These are phyloP conservation scores for Durio zibethinus DNA, from an alignment of 345 rosid species.

Conservation along the genomic window DNA sequence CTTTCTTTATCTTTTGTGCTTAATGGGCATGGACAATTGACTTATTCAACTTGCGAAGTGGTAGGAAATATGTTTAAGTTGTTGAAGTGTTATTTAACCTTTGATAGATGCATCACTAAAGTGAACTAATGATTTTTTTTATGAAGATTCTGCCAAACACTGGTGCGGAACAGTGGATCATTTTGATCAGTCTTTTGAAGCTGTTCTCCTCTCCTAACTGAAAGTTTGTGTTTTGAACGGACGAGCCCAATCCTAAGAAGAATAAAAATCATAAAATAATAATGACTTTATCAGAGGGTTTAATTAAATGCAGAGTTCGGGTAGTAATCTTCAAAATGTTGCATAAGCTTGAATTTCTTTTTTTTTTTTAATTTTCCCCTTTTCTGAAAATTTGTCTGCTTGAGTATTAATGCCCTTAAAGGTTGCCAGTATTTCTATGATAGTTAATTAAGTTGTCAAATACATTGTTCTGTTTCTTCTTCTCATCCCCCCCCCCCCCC, in stretches of 20 bases:
- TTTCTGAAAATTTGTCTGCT: too few species aligned
- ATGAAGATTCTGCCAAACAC: not conserved
- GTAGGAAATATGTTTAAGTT: not conserved
- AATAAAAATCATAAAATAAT: not conserved
- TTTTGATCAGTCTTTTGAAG: too few species aligned
- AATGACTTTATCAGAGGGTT: too few species aligned
- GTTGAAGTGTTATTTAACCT: not conserved
- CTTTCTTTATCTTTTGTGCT: not conserved
- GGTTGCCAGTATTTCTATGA: not conserved
- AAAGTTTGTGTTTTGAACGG: not conserved
- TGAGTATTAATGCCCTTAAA: too few species aligned
- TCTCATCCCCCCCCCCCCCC: not conserved
- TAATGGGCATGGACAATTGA: not conserved
- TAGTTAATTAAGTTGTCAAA: not conserved
- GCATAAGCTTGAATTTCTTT: too few species aligned
- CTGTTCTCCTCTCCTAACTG: too few species aligned
- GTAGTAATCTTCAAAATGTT: too few species aligned
- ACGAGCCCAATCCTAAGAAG: not conserved
- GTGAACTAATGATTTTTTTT: not conserved
- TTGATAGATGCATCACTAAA: not conserved
- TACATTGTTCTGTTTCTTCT: too few species aligned
- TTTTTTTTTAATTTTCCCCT: too few species aligned
- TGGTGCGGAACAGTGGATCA: not conserved
- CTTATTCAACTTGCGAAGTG: not conserved
- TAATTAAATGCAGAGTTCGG: too few species aligned